Percentiles rank a stretch among this genome's conserved stretches.
phyloP scores from a whole-genome alignment of 345 rosid genomes.

The Lenwebbia sp. region DNA sequence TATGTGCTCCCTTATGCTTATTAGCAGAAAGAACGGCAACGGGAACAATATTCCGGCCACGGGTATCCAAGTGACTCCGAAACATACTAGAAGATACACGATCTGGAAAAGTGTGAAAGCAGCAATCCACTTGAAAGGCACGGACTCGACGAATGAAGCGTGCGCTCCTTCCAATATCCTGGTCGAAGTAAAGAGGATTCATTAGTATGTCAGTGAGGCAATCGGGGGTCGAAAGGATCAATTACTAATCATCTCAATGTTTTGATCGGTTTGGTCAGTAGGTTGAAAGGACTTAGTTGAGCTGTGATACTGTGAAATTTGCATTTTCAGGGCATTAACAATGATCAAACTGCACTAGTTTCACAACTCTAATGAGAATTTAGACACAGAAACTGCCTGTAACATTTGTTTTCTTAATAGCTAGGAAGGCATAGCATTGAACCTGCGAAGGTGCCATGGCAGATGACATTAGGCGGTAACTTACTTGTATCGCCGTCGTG shows the following conservation, averaged over 20 bases:
- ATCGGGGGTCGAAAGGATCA: background rate
- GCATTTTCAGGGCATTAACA: background rate
- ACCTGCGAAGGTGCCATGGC: background rate
- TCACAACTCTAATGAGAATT: background rate
- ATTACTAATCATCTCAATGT: background rate
- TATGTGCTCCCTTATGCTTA: slow-evolving; percentile 16
- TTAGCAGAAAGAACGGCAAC: slow-evolving; percentile 23
- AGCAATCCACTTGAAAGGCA: slow-evolving; percentile 17
- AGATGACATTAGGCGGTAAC: background rate
- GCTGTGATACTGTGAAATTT: background rate
- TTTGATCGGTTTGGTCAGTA: background rate
- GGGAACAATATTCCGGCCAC: slow-evolving; percentile 30
- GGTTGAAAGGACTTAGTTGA: background rate
- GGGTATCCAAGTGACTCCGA: slow-evolving; percentile 29
- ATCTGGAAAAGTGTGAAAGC: slow-evolving; percentile 22
- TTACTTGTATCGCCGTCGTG: slow-evolving; percentile 18
- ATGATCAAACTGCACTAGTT: background rate
- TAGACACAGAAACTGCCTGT: background rate
- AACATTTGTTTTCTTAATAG: background rate
- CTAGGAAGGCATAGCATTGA: background rate
- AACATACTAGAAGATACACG: slow-evolving; percentile 15
- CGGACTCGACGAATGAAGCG: slow-evolving; percentile 27
- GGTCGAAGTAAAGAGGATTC: background rate
- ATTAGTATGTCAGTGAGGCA: background rate
- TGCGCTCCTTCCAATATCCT: slow-evolving; percentile 45